These are phyloP conservation scores for Calamus simplicifolius DNA, from an alignment of 176 grass and related monocot genomes.

Conservation along the genomic window DNA sequence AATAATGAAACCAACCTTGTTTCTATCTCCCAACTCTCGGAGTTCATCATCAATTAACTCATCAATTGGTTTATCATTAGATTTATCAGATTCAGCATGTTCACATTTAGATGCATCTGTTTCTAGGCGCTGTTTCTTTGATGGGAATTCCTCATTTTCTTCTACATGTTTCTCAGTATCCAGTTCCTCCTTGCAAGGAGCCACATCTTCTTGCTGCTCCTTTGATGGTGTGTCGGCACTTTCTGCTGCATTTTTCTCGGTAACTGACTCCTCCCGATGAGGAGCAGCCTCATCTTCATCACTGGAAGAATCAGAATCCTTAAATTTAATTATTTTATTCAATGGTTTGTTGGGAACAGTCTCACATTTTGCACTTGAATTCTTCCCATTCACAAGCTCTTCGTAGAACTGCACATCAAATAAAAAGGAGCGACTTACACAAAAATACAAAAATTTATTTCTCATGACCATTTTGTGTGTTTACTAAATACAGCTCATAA, in stretches of 20 bases:
- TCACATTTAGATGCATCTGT: constrained; percentile 9
- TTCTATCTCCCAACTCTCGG: constrained; percentile 67
- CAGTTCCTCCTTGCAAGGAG: constrained; percentile 11
- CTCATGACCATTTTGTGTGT: too few relatives aligned
- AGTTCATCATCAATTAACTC: constrained; percentile 88
- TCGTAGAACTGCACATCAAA: constrained; percentile 65
- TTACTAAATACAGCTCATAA: too few relatives aligned
- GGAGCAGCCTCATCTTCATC: constrained; percentile 34
- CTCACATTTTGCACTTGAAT: constrained; percentile 22
- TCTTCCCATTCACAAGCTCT: constrained; percentile 57
- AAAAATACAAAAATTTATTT: not conserved
- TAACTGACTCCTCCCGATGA: constrained; percentile 25
- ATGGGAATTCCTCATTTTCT: constrained; percentile 30
- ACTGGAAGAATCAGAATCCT: constrained; percentile 74
- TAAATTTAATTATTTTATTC: constrained; percentile 82
- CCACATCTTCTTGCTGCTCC: constrained; percentile 18
- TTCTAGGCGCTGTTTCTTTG: constrained; percentile 64
- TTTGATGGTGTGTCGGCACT: constrained; percentile 16
- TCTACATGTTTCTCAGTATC: constrained; percentile 23
- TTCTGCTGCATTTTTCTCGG: constrained; percentile 35
- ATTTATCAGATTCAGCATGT: constrained; percentile 14
- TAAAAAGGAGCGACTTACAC: not conserved
- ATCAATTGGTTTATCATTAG: constrained; percentile 64
- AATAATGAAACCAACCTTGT: constrained; percentile 53
- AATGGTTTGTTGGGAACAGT: constrained; percentile 38